Percentiles rank a stretch among this genome's conserved stretches.
Conservation (phyloP, 345 rosid genomes). For the Corchorus olitorius region DNA sequence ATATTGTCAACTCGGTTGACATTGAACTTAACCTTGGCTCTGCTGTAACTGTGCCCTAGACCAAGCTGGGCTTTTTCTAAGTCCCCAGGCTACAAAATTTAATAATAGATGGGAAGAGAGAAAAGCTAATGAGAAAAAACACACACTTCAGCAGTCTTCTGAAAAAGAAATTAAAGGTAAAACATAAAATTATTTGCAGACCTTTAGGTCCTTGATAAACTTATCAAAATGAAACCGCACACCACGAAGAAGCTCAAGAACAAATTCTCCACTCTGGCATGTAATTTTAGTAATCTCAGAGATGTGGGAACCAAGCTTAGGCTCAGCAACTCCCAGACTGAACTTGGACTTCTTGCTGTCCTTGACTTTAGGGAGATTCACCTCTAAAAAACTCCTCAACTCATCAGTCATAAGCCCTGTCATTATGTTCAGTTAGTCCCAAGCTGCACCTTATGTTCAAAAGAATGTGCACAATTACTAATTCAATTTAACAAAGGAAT, state of each 20-base stretch:
- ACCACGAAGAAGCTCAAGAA: conserved; percentile 90
- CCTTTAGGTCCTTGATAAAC: conserved; percentile 93
- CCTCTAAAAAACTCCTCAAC: conserved; percentile 77
- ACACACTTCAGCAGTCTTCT: neutral
- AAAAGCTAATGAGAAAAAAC: neutral
- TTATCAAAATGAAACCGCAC: conserved; percentile 77
- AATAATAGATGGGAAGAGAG: neutral
- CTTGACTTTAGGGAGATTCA: conserved; percentile 88
- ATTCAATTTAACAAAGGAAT: neutral
- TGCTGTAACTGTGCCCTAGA: conserved; percentile 90
- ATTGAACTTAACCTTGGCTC: conserved; percentile 97
- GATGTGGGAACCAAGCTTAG: conserved; percentile 86
- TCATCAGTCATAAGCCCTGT: conserved; percentile 80
- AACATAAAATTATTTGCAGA: conserved; percentile 26
- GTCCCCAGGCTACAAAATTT: conserved; percentile 68
- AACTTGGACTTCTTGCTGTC: conserved; percentile 73
- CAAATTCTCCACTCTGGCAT: conserved; percentile 83
- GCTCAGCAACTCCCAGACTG: conserved; percentile 82
- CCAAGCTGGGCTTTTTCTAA: conserved; percentile 94
- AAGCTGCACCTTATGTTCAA: neutral
- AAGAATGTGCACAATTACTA: neutral
- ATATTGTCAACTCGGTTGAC: conserved; percentile 89
- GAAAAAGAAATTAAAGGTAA: neutral
- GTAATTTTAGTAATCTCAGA: conserved; percentile 75
- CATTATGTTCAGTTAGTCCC: neutral